Evolutionary conservation across 257 asterid genomes (phyloP), one percentile per base, ranked within the genome.

Genomic region (Ilex aquifolium): DNA sequence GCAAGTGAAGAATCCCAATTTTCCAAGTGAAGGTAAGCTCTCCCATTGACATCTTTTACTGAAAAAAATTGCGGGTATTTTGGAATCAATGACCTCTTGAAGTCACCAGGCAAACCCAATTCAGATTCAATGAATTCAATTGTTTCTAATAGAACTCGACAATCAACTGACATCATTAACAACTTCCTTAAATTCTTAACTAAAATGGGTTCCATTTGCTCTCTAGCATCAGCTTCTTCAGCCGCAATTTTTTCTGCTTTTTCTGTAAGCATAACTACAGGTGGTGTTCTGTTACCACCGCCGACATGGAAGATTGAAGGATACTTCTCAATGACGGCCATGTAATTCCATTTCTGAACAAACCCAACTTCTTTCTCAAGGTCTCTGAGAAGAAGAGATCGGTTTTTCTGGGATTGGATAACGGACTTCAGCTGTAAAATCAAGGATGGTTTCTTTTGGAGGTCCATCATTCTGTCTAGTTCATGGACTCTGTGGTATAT

Each of bases 341-440:
- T 87, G 75, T 74, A 77, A 57, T 90, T 92, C 97, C 99, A 89
- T 72, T 92, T 92, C 77, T 89, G 88, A 67, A 87, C 94, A 54
- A 89, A 87, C 57, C 99, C 99, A 57, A 89, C 97, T 77, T 79
- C 90, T 66, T 92, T 92, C 71, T 89, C 99, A n/a, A 87, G 95
- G 82, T 92, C 99, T 80, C 99, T 77, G 29, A 92, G 95, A 60
- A 74, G 84, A 59, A 92, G 74, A 15, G 74, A 73, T 56, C 65
- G 85, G 13, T 65, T 71, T 77, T 84, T 89, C 74, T 70, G 96
- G 58, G 97, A 89, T 40, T 78, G 83, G 56, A 92, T 80, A 12
- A 89, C 75, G 77, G 90, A 87, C 65, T 80, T 85, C 44, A 92
- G 88, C 61, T 70, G 76, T 48, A 92, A 68, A 61, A 92, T 78